Evolutionary conservation across 495 filamentous ascomycete species (phyloP), one percentile per base, ranked within the genome.

Genomic region (Podospora pseudocomata): DNA sequence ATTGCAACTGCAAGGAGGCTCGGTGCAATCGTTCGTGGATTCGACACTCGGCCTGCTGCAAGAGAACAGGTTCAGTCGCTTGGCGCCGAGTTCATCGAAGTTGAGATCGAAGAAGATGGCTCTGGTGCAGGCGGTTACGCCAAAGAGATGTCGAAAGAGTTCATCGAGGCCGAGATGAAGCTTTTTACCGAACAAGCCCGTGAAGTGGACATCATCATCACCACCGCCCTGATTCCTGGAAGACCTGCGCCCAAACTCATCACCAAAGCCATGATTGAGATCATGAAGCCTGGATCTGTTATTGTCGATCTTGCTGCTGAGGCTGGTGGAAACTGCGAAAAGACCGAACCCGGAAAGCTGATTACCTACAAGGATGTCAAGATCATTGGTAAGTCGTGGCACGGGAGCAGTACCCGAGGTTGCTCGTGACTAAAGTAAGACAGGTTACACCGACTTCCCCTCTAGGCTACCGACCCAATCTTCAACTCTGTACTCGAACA

Each of bases 91-190:
- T 93, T 93, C 74, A 84, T 94, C 70, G 91, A 93, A 75, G 91
- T 94, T 23, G 89, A 92, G 34, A 81, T 94, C n/a, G 76, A 92
- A 67, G 91, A 94, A 77, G 91, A 93, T 67, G 91, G 91, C 16
- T 85, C 89, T n/a, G 91, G 91, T 2, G 85, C 89, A 18, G 91
- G 91, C 23, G 91, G 91, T 13, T 94, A 94, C 68, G 91, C 89
- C 49, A 94, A 94, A 71, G 90, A 91, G 73, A 94, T 94, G 91
- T 92, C 90, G 64, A 90, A 91, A 70, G 91, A 93, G 75, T 94
- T 94, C 75, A 91, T 92, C 74, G 91, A 91, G 67, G 91, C 91
- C 7, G 91, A 94, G 74, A 93, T 92, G 91, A 92, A 90, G 76
- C 82, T 94, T 28, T 94, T 94, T 72, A 87, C 89, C 72, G 88